Evolutionary conservation across 2,329 filamentous ascomycete genomes (phyloP).

Genomic region (Anthostomella pinea): DNA sequence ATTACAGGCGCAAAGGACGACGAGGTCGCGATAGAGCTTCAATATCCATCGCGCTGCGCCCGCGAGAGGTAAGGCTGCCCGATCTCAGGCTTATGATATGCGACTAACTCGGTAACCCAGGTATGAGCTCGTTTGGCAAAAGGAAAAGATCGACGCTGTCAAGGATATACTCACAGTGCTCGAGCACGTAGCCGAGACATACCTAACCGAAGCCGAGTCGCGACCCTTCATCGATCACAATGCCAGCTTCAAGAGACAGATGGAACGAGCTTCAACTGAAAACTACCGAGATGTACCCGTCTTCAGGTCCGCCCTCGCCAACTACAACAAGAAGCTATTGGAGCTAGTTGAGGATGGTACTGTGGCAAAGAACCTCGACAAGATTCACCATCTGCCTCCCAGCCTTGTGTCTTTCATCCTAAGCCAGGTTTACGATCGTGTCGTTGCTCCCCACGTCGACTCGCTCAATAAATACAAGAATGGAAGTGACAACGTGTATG

Average conservation of each 20-base stretch:
- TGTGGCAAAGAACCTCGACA: slow-evolving; percentile 69
- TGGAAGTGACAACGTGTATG: slow-evolving; percentile 91
- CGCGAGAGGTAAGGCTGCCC: slow-evolving; percentile 58
- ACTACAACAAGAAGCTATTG: slow-evolving; percentile 73
- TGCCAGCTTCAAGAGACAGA: slow-evolving; percentile 70
- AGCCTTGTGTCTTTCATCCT: slow-evolving; percentile 77
- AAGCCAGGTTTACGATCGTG: slow-evolving; percentile 85
- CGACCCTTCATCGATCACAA: slow-evolving; percentile 68
- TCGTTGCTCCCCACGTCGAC: slow-evolving; percentile 85
- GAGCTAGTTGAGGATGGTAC: slow-evolving; percentile 66
- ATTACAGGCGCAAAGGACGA: slow-evolving; percentile 48
- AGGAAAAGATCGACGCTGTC: slow-evolving; percentile 74
- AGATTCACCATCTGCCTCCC: slow-evolving; percentile 65
- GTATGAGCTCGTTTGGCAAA: slow-evolving; percentile 74
- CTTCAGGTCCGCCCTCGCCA: slow-evolving; percentile 69
- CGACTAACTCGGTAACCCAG: slow-evolving; percentile 33
- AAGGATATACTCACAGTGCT: slow-evolving; percentile 71
- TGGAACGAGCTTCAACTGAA: slow-evolving; percentile 71
- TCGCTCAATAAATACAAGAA: slow-evolving; percentile 81
- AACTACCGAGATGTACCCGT: slow-evolving; percentile 62
- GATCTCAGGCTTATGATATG: slow-evolving; percentile 12
- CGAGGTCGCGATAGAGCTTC: slow-evolving; percentile 64
- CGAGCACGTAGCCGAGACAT: slow-evolving; percentile 68
- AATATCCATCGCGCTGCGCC: slow-evolving; percentile 75
- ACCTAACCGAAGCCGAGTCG: slow-evolving; percentile 69